Percentiles rank a stretch among this genome's conserved stretches.
These are phyloP conservation scores for Sugiyamaella qingdaonensis DNA, from an alignment of 805 yeast genomes.

Conservation along the genomic window DNA sequence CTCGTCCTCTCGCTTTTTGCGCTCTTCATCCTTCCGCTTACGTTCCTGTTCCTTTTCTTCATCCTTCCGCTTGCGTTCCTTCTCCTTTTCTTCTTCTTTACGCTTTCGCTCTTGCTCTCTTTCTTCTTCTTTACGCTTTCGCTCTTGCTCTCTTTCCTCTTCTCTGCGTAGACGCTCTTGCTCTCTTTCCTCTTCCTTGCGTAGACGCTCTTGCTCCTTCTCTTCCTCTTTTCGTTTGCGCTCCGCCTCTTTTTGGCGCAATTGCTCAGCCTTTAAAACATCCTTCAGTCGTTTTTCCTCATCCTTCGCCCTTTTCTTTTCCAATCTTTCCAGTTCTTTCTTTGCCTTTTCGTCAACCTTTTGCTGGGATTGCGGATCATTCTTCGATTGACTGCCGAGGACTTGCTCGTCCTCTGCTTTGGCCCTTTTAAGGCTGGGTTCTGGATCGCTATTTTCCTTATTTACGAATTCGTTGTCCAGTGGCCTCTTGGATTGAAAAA, in stretches of 20 bases:
- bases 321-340: conserved; percentile 17
- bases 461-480: background rate
- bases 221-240: conserved; percentile 17
- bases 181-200: conserved; percentile 25
- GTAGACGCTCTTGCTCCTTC: conserved; percentile 20
- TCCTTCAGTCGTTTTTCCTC: conserved; percentile 22
- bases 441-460: conserved; percentile 4
- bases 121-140: conserved; percentile 15
- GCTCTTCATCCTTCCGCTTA: conserved; percentile 21
- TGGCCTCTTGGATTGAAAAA: background rate
- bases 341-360: conserved; percentile 6
- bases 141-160: conserved; percentile 21
- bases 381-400: background rate
- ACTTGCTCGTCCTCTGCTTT: conserved; percentile 5
- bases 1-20: conserved; percentile 22
- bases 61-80: conserved; percentile 16
- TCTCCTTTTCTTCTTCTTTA: conserved; percentile 22
- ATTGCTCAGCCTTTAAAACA: conserved; percentile 10
- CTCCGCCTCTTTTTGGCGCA: conserved; percentile 18
- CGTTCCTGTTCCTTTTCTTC: conserved; percentile 20
- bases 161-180: conserved; percentile 21
- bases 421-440: background rate
- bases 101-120: conserved; percentile 22
- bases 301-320: conserved; percentile 23
- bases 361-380: background rate